phyloP scores from a whole-genome alignment of 129 eudicot genomes.

The Oenanthe sinensis region DNA sequence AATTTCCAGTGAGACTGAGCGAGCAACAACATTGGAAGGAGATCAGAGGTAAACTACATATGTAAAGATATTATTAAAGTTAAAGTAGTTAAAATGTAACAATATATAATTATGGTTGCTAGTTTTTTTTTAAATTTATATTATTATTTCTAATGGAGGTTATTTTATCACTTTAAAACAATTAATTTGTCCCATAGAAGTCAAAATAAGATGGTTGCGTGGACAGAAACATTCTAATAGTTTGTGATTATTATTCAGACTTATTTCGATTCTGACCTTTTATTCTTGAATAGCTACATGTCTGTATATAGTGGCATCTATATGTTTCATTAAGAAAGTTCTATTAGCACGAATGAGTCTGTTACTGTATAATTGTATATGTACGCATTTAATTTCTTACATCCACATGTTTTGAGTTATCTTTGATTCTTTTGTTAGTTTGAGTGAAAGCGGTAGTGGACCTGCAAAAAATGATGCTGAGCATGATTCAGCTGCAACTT shows the following conservation, averaged over 20 bases:
- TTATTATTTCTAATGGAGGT: background rate
- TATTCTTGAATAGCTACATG: background rate
- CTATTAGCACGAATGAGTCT: background rate
- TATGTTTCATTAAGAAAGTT: background rate
- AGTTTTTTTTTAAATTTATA: background rate
- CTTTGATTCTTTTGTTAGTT: conserved; percentile 32
- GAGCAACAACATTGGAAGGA: conserved; percentile 37
- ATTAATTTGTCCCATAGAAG: background rate
- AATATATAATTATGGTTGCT: background rate
- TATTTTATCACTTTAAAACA: background rate
- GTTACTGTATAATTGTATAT: background rate
- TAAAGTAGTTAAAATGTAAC: background rate
- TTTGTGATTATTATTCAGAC: background rate
- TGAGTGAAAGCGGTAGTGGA: conserved; percentile 42
- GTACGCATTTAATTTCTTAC: background rate
- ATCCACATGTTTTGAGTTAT: conserved; percentile 14
- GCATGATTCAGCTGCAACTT: conserved; percentile 27
- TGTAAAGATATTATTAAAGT: background rate
- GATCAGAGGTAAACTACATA: conserved; percentile 40
- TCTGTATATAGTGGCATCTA: conserved; percentile 1
- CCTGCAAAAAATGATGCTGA: conserved; percentile 36
- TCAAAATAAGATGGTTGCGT: background rate
- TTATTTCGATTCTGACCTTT: background rate
- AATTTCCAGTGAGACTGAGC: conserved; percentile 33
- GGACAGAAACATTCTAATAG: background rate